Conservation (phyloP, 192 early-diverging fungal species). For the Coemansia sp. region DNA sequence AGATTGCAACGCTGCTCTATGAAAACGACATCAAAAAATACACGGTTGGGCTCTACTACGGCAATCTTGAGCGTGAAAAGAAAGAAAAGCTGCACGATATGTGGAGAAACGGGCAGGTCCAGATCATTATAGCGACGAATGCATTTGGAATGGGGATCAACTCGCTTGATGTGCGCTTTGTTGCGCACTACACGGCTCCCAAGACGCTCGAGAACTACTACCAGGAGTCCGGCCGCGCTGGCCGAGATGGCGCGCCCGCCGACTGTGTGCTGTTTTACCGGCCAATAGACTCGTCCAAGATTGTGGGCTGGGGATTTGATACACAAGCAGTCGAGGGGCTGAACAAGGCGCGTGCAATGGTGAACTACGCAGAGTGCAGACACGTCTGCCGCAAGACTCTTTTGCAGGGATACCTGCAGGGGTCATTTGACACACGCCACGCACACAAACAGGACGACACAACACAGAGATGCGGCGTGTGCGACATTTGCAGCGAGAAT, state of each 20-base stretch:
- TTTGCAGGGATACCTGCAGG: constrained; percentile 60
- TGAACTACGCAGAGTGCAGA: constrained; percentile 65
- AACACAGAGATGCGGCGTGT: constrained; percentile 47
- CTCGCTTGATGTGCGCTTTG: constrained; percentile 54
- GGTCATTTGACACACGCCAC: constrained; percentile 5
- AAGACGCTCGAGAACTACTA: constrained; percentile 64
- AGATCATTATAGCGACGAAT: constrained; percentile 55
- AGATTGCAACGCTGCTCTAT: constrained; percentile 53
- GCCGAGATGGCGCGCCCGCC: constrained; percentile 66
- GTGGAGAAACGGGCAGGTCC: constrained; percentile 39
- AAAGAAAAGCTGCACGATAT: constrained; percentile 43
- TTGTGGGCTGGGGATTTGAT: constrained; percentile 62
- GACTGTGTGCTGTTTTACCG: constrained; percentile 72
- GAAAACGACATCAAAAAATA: constrained; percentile 54
- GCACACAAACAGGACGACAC: constrained; percentile 17
- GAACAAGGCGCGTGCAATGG: constrained; percentile 61
- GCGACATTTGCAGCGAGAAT: constrained; percentile 20
- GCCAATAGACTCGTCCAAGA: constrained; percentile 61
- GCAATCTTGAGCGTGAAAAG: constrained; percentile 58
- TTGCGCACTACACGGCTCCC: constrained; percentile 52
- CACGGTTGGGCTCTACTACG: constrained; percentile 62
- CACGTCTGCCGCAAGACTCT: constrained; percentile 61
- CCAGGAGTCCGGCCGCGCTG: constrained; percentile 74
- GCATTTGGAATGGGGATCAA: constrained; percentile 61
- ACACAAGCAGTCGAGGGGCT: constrained; percentile 58